phyloP scores from a whole-genome alignment of 495 filamentous ascomycete species.

The Geoglossum glabrum region DNA sequence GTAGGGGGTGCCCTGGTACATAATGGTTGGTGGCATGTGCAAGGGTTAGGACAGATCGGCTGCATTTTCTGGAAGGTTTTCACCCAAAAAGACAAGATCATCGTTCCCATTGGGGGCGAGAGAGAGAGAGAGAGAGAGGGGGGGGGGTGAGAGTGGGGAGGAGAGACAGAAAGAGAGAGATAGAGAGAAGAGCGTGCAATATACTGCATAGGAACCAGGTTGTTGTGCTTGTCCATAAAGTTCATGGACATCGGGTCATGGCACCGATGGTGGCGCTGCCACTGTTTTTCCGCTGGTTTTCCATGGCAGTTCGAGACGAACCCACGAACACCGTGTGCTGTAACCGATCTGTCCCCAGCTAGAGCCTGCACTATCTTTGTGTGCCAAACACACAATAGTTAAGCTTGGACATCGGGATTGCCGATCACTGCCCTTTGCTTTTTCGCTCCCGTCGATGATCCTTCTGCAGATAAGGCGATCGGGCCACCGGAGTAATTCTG shows the following conservation, averaged over 20 bases:
- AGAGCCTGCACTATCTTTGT: neutral
- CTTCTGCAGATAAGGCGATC: neutral
- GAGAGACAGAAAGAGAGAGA: too few relatives aligned
- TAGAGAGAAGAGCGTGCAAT: neutral
- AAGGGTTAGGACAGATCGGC: neutral
- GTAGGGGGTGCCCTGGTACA: neutral
- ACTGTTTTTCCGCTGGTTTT: neutral
- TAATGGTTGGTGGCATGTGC: neutral
- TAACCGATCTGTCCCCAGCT: neutral
- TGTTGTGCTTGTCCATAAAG: neutral
- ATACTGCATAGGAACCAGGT: too few relatives aligned
- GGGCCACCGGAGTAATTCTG: neutral
- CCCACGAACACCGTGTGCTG: neutral
- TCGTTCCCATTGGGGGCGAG: too few relatives aligned
- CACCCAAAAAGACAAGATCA: too few relatives aligned
- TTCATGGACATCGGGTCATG: neutral
- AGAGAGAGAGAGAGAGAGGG: too few relatives aligned
- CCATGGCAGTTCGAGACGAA: neutral
- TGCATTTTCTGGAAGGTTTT: neutral
- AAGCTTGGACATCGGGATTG: neutral
- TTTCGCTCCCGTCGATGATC: neutral
- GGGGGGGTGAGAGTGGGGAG: too few relatives aligned
- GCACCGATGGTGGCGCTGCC: neutral
- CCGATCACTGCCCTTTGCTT: neutral
- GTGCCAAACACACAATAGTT: too few relatives aligned